Conservation (phyloP, 2,329 filamentous ascomycete species). For the Fusarium napiforme region DNA sequence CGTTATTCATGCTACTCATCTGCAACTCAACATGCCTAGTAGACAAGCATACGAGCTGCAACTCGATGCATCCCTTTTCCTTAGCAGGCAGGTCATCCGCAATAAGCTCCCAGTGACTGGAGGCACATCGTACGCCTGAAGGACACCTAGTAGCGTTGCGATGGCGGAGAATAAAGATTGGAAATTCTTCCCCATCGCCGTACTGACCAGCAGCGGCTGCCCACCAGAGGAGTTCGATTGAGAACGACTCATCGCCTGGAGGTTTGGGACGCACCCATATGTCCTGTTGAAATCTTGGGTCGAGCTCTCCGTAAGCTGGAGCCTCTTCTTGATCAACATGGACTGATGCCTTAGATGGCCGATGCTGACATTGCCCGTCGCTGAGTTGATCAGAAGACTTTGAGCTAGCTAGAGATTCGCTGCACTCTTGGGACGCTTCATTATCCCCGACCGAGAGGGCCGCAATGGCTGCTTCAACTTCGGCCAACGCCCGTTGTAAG, state of each 20-base stretch:
- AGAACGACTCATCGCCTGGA: background rate
- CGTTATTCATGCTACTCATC: background rate
- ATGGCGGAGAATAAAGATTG: background rate
- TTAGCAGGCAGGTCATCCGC: too few relatives aligned
- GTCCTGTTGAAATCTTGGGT: background rate
- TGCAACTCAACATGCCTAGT: background rate
- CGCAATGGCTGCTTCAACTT: background rate
- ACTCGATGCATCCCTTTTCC: background rate
- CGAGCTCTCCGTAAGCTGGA: rapidly evolving
- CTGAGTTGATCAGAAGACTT: background rate
- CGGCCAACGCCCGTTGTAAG: background rate
- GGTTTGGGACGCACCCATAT: background rate
- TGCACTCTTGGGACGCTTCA: background rate
- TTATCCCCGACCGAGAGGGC: background rate
- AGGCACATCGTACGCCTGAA: background rate
- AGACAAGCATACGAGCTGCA: background rate
- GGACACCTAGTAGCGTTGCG: background rate
- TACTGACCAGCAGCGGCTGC: background rate
- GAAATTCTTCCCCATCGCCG: background rate
- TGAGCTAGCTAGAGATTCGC: background rate
- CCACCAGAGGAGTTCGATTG: background rate
- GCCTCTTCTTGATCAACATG: background rate
- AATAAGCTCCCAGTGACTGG: background rate
- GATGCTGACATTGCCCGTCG: rapidly evolving
- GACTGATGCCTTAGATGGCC: background rate